These are phyloP conservation scores for Taxillus chinensis DNA, from an alignment of 164 flowering plant species.

Conservation along the genomic window DNA sequence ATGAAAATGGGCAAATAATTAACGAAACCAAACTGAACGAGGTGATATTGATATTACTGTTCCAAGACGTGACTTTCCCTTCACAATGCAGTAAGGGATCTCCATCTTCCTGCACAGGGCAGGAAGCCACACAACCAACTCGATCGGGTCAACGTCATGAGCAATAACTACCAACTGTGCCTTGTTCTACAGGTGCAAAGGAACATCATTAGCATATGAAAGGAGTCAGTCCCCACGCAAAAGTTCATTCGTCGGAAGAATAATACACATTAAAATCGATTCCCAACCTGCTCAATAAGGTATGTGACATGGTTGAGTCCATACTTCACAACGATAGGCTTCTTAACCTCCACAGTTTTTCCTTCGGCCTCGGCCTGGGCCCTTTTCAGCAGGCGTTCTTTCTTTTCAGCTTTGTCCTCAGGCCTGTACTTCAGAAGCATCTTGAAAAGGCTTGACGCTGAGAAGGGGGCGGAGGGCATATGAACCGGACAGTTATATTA, in stretches of 20 bases:
- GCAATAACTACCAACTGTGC: constrained; percentile 5
- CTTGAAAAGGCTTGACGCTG: constrained; percentile 4
- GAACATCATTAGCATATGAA: not conserved
- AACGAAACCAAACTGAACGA: too few relatives aligned
- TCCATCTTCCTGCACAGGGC: constrained; percentile 6
- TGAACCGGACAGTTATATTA: too few relatives aligned
- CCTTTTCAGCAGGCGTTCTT: constrained; percentile 2
- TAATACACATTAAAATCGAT: not conserved
- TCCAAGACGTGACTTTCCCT: constrained; percentile 5
- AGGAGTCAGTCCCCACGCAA: not conserved
- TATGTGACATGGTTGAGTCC: constrained; percentile 6
- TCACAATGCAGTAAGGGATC: constrained; percentile 6
- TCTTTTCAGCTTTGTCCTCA: constrained; percentile 4
- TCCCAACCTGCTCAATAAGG: constrained; percentile 1
- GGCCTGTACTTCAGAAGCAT: constrained; percentile 7
- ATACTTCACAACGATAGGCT: constrained; percentile 7
- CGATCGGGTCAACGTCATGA: constrained; percentile 5
- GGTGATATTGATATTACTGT: not conserved
- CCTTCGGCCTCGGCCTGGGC: constrained; percentile 5
- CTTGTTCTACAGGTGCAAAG: constrained; percentile 1
- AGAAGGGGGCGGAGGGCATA: not conserved
- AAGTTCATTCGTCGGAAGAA: not conserved
- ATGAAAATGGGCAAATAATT: too few relatives aligned
- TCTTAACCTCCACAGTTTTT: not conserved
- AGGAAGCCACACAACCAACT: constrained; percentile 6